Conservation (phyloP, 768 basidiomycete species). For the Suillus alpinus region DNA sequence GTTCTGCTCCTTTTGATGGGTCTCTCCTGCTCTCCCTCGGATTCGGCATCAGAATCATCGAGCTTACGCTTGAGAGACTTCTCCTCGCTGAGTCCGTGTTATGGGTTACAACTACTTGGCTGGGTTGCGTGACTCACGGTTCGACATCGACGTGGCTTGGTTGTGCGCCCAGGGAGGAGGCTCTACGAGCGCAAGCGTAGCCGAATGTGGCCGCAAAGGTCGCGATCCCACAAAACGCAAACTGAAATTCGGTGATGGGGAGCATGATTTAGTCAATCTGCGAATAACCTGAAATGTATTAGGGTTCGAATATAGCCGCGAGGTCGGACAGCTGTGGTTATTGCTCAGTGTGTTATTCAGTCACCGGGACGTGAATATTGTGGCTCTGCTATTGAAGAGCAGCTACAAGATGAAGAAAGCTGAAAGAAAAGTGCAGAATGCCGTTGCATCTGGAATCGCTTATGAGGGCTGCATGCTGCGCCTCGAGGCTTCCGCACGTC, state of each 20-base stretch:
- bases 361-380: slow-evolving; percentile 5
- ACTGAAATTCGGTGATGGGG: slow-evolving; percentile 51
- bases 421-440: slow-evolving; percentile 13
- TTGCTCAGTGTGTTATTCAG: neutral
- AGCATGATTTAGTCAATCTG: slow-evolving; percentile 34
- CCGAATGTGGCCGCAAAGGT: slow-evolving; percentile 60
- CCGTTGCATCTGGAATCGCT: slow-evolving; percentile 21
- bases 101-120: slow-evolving; percentile 26
- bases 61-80: slow-evolving; percentile 32
- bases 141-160: slow-evolving; percentile 17
- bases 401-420: slow-evolving; percentile 17
- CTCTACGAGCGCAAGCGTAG: slow-evolving; percentile 51
- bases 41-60: slow-evolving; percentile 22
- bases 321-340: neutral
- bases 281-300: neutral
- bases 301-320: neutral
- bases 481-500: slow-evolving; percentile 32
- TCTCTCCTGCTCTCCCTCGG: slow-evolving; percentile 26
- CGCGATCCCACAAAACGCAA: slow-evolving; percentile 55
- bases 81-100: slow-evolving; percentile 25
- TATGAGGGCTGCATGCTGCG: slow-evolving; percentile 26
- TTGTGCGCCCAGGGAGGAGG: slow-evolving; percentile 14
- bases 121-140: slow-evolving; percentile 31
- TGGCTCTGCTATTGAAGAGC: slow-evolving; percentile 1
- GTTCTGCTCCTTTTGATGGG: slow-evolving; percentile 40